Evolutionary conservation across 2,329 filamentous ascomycete species (phyloP), one percentile per base, ranked within the genome.

Genomic region (Diaporthe sp.): DNA sequence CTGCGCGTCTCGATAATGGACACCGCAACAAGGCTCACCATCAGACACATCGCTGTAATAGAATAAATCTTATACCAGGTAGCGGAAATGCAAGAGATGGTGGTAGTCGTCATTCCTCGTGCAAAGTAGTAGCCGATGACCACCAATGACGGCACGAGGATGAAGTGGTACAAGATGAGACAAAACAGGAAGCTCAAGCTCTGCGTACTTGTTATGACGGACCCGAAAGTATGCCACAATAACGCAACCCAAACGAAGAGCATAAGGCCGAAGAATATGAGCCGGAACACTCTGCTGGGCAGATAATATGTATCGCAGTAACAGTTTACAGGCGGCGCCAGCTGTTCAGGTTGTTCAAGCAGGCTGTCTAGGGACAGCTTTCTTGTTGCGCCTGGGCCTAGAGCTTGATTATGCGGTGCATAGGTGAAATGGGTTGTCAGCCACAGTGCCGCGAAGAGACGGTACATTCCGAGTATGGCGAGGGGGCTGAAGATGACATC

Each of bases 61-160:
- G 70, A 61, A 17, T 72, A 72, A 7, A 39, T 49, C 10, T 61
- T 72, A 9, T 62, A 72, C 55, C 55, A 72, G 4, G 70, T 61
- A 9, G 70, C 25, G 7, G 42, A 61, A 13, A 62, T 72, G 37
- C 70, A 72, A 3, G 70, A n/a, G 53, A 61, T 72, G 15, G 70
- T 72, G 7, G 55, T 28, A 8, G 31, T 72, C 2, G 34, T 37
- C 58, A 72, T 53, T 5, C 44, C 70, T 58, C 34, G 31, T 10
- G 25, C n/a, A 10, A 72, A 61, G 70, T 72, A 72, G 25, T 61
- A 62, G 22, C 57, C 57, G n/a, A 51, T 51, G 6, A 72, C 4
- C 4, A 10, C 31, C 4, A 72, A 15, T 9, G 55, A 44, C 10
- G 55, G 55, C 2, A 15, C 12, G 13, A 61, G 42, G 55, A 61